Percentiles rank a stretch among this genome's conserved stretches.
These are phyloP conservation scores for Penicillium angulare DNA, from an alignment of 495 filamentous ascomycete species.

Conservation along the genomic window DNA sequence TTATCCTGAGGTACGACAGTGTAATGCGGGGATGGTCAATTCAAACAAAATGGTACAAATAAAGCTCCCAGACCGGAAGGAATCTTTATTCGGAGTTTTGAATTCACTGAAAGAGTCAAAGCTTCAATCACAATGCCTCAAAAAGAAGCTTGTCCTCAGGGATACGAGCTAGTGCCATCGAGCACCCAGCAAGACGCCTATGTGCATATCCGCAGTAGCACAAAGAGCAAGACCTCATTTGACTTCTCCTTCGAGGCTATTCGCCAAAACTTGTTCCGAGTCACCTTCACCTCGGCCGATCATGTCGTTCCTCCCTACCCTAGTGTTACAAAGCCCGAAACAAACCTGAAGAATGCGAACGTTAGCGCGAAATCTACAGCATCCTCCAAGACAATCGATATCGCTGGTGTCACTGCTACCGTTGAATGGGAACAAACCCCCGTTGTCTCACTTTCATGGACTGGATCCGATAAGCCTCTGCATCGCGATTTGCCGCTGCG, in stretches of 20 bases:
- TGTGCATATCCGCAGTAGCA: slow-evolving; percentile 44
- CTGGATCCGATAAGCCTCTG: slow-evolving; percentile 47
- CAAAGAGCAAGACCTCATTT: slow-evolving; percentile 34
- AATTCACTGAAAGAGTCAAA: slow-evolving; percentile 8
- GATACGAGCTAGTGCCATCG: slow-evolving; percentile 32
- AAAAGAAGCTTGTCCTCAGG: slow-evolving; percentile 47
- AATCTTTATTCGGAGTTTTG: not conserved
- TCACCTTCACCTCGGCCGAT: slow-evolving; percentile 57
- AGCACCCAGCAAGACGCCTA: slow-evolving; percentile 19
- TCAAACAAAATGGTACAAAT: slow-evolving; percentile 29
- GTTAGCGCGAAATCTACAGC: slow-evolving; percentile 23
- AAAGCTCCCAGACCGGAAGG: slow-evolving; percentile 11
- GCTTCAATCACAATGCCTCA: slow-evolving; percentile 50
- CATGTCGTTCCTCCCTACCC: slow-evolving; percentile 61
- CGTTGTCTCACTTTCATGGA: slow-evolving; percentile 54
- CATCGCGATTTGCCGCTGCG: slow-evolving; percentile 59
- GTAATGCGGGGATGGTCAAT: not conserved
- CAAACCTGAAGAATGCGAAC: slow-evolving; percentile 26
- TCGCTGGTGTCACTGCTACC: slow-evolving; percentile 47
- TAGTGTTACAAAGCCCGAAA: slow-evolving; percentile 48
- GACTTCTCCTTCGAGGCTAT: slow-evolving; percentile 59
- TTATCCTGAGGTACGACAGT: slow-evolving; percentile 4
- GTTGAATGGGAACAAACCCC: slow-evolving; percentile 57
- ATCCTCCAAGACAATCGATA: slow-evolving; percentile 41
- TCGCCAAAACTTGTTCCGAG: slow-evolving; percentile 60